Evolutionary conservation across 306 rosid genomes (phyloP).

Genomic region (Canavalia gladiata): DNA sequence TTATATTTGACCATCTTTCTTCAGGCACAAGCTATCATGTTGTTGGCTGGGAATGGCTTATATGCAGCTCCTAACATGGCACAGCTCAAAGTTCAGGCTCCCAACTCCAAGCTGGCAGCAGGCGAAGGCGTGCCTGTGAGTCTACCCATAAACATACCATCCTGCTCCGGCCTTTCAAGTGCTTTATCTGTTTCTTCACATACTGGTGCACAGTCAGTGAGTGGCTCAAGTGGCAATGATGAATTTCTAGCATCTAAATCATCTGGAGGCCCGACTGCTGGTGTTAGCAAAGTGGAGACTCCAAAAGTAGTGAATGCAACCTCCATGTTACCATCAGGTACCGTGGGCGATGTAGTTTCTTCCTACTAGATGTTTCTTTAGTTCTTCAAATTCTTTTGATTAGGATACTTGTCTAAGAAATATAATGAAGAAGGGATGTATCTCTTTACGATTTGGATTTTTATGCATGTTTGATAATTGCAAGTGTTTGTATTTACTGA

Average conservation of each 20-base stretch:
- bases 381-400: neutral
- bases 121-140: constrained; percentile 57
- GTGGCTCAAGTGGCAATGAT: constrained; percentile 82
- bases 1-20: constrained; percentile 44
- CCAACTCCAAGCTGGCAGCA: constrained; percentile 56
- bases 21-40: constrained; percentile 88
- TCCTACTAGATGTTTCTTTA: constrained; percentile 19
- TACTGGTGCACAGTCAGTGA: constrained; percentile 64
- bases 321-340: constrained; percentile 77
- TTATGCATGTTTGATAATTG: neutral
- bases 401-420: neutral
- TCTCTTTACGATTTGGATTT: neutral
- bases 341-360: constrained; percentile 9
- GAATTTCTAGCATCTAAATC: constrained; percentile 68
- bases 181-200: constrained; percentile 85
- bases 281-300: constrained; percentile 69
- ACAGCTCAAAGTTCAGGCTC: constrained; percentile 57
- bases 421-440: neutral
- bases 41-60: constrained; percentile 67
- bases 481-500: constrained; percentile 12
- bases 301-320: constrained; percentile 59
- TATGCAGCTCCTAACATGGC: constrained; percentile 51
- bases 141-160: constrained; percentile 51
- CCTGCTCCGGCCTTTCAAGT: constrained; percentile 67
- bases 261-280: constrained; percentile 52